Evolutionary conservation across 2,329 filamentous ascomycete species (phyloP), one percentile per base, ranked within the genome.

Genomic region (Arthrobotrys sinensis): DNA sequence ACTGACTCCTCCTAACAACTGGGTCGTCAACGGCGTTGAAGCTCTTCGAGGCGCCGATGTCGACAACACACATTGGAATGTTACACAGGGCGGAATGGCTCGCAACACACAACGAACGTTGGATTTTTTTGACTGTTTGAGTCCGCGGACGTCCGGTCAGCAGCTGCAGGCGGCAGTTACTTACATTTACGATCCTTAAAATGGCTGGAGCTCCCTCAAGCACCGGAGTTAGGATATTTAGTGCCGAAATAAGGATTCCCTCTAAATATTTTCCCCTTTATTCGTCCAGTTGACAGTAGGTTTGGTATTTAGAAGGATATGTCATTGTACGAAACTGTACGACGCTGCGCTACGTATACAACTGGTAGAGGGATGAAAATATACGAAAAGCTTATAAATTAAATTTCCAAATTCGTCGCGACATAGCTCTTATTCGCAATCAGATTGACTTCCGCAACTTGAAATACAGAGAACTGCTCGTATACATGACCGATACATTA

Each of bases 401-500:
- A n/a, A n/a, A n/a, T n/a, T n/a, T n/a, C 19, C 21, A 10, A 48
- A 48, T 28, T 12, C 11, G 14, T 28, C 19, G 4, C 14, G 5
- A 19, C 11, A 6, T 3, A 21, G 45, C 16, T 48, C 45, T 4
- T 48, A 10, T 28, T 28, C 7, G 12, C 46, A 28, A 50, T 50
- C 5, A 8, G 24, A 8, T 53, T n/a, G 7, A 57, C n/a, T 36
- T 38, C n/a, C 8, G 11, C 32, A 38, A n/a, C 52, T 36, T 10
- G 10, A 53, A 3, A 38, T 36, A 38, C 32, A 38, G n/a, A 14
- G 21, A 10, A 21, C 36, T n/a, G 7, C 36, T 57, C 52, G 16
- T 14, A 38, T 38, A 38, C n/a, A 57, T 57, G 52, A 55, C 28
- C 32, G 38, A 38, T 19, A 57, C n/a, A 57, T 57, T 57, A 57